These are phyloP conservation scores for Withania somnifera DNA, from an alignment of 305 asterid species.

Conservation along the genomic window DNA sequence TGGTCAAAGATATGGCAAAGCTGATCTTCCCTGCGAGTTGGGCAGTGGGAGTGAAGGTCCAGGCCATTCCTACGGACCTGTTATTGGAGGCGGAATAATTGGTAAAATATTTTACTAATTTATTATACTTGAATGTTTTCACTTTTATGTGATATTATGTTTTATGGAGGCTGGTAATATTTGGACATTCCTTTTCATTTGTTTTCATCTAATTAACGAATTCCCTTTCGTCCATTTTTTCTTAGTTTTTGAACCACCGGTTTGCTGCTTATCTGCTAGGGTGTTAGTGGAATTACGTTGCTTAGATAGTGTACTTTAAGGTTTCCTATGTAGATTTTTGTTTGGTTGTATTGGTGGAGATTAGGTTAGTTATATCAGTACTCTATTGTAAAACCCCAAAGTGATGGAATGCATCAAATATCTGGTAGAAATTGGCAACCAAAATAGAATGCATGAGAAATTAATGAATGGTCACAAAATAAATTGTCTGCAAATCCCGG, in stretches of 20 bases:
- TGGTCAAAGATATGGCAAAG: constrained; percentile 74
- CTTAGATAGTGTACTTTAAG: not conserved
- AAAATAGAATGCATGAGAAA: not conserved
- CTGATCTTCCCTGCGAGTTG: constrained; percentile 93
- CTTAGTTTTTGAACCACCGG: not conserved
- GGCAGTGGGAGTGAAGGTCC: constrained; percentile 87
- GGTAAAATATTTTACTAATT: constrained; percentile 32
- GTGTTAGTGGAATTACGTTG: not conserved
- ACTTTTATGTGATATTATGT: not conserved
- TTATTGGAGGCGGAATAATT: constrained; percentile 92
- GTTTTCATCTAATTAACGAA: not conserved
- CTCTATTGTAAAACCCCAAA: not conserved
- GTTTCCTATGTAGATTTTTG: not conserved
- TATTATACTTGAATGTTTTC: not conserved
- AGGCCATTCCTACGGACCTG: constrained; percentile 56
- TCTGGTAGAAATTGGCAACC: not conserved
- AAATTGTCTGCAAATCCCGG: not conserved
- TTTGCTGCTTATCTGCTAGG: not conserved
- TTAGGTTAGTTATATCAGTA: not conserved
- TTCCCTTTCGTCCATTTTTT: not conserved
- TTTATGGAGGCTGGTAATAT: not conserved
- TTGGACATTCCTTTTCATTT: not conserved
- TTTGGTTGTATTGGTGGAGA: not conserved
- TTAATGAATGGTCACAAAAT: not conserved
- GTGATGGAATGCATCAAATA: not conserved